Conservation (phyloP, 2,329 filamentous ascomycete species). For the Diaporthe sp. region DNA sequence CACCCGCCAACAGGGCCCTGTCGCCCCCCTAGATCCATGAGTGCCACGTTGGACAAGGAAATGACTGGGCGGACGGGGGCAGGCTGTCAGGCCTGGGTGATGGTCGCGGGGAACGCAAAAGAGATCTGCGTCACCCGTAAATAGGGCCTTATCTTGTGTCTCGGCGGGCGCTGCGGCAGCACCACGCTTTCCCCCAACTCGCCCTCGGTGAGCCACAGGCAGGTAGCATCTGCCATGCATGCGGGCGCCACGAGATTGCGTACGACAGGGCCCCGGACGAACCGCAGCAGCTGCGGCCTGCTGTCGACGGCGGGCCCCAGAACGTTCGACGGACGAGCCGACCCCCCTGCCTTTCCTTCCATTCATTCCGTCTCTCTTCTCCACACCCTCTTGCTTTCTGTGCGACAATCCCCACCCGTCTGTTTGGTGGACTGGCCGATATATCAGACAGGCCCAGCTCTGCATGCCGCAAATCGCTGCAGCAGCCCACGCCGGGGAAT, state of each 20-base stretch:
- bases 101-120: not conserved
- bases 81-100: not conserved
- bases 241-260: not conserved
- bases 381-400: not conserved
- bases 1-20: not conserved
- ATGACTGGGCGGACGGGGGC: not conserved
- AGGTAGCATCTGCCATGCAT: not conserved
- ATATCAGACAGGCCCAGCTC: not conserved
- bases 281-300: not conserved
- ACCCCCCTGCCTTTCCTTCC: not conserved
- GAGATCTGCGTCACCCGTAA: not conserved
- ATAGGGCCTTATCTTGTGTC: not conserved
- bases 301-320: not conserved
- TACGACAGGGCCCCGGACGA: not conserved
- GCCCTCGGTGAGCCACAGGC: not conserved
- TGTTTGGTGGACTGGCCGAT: not conserved
- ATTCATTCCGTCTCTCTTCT: not conserved
- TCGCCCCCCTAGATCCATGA: not conserved
- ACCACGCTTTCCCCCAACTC: not conserved
- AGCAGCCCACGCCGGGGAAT: not conserved
- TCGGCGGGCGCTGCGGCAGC: not conserved
- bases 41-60: slow-evolving; percentile 14
- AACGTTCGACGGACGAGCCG: not conserved
- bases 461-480: not conserved
- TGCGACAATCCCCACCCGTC: not conserved